phyloP scores from a whole-genome alignment of 176 grass and related monocot species.

The Eragrostis nindensis region DNA sequence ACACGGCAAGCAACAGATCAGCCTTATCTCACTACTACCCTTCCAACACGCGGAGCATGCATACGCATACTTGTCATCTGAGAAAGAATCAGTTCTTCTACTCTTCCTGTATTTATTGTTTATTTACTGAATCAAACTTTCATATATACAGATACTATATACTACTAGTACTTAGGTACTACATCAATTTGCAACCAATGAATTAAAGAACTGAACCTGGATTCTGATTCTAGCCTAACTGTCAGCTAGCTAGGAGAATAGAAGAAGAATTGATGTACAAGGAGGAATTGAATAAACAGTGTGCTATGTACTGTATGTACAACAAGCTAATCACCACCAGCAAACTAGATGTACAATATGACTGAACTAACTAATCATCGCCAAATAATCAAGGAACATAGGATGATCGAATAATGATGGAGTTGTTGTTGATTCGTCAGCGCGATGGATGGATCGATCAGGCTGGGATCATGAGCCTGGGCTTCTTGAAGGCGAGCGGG shows the following conservation, averaged over 20 bases:
- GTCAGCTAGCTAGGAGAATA: not conserved
- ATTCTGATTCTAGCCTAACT: not conserved
- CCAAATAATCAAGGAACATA: not conserved
- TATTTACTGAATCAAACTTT: too few relatives aligned
- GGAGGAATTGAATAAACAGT: not conserved
- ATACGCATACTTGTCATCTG: not conserved
- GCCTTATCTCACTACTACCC: not conserved
- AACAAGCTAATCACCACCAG: not conserved
- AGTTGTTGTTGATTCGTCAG: too few relatives aligned
- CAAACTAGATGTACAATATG: not conserved
- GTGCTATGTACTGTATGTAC: not conserved
- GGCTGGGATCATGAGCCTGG: slow-evolving; percentile 69
- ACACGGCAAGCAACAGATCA: slow-evolving; percentile 41
- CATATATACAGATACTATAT: not conserved
- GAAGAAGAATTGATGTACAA: not conserved
- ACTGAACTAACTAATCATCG: slow-evolving; percentile 1
- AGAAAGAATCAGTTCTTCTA: too few relatives aligned
- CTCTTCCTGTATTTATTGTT: too few relatives aligned
- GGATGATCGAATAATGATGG: too few relatives aligned
- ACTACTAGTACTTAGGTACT: not conserved
- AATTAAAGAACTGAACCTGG: slow-evolving; percentile 39
- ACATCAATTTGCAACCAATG: slow-evolving; percentile 16
- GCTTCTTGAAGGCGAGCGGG: slow-evolving; percentile 83
- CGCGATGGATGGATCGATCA: too few relatives aligned
- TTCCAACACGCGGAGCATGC: not conserved